Conservation (phyloP, 441 rosid species). For the Cnidoscolus chayamansa region DNA sequence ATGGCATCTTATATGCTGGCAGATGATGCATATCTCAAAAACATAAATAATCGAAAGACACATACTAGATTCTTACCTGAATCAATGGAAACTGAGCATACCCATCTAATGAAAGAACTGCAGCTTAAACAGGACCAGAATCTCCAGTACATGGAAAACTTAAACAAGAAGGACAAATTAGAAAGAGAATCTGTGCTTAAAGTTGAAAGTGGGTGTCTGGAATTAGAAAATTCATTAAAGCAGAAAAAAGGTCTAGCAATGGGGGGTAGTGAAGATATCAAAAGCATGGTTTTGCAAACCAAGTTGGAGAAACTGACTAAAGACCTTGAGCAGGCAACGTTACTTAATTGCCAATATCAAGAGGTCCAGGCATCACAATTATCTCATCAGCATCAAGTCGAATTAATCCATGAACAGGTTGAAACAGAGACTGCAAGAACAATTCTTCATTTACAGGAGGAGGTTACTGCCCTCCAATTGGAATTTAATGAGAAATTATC, state of each 20-base stretch:
- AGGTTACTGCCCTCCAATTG: conserved; percentile 56
- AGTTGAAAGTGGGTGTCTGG: conserved; percentile 29
- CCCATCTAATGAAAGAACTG: conserved; percentile 40
- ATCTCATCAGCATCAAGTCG: conserved; percentile 59
- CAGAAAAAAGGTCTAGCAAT: conserved; percentile 27
- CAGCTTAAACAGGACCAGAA: conserved; percentile 50
- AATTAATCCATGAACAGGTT: conserved; percentile 72
- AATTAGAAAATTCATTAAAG: conserved; percentile 26
- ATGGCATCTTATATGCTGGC: conserved; percentile 34
- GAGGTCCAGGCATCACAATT: conserved; percentile 54
- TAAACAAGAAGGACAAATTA: conserved; percentile 31
- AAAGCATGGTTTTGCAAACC: conserved; percentile 42
- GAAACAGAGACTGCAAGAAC: conserved; percentile 80
- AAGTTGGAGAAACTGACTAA: conserved; percentile 52
- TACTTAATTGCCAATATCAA: conserved; percentile 52
- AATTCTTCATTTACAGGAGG: conserved; percentile 85
- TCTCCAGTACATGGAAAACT: conserved; percentile 36
- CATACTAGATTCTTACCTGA: conserved; percentile 38
- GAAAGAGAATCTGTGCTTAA: conserved; percentile 35
- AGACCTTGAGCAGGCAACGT: conserved; percentile 62
- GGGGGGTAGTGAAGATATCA: conserved; percentile 34
- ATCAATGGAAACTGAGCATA: conserved; percentile 43
- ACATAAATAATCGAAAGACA: conserved; percentile 31
- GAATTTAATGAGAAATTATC: conserved; percentile 58
- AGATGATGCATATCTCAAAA: conserved; percentile 32